phyloP scores from a whole-genome alignment of 371 early-diverging fungal species.

The Globomyces sp. region DNA sequence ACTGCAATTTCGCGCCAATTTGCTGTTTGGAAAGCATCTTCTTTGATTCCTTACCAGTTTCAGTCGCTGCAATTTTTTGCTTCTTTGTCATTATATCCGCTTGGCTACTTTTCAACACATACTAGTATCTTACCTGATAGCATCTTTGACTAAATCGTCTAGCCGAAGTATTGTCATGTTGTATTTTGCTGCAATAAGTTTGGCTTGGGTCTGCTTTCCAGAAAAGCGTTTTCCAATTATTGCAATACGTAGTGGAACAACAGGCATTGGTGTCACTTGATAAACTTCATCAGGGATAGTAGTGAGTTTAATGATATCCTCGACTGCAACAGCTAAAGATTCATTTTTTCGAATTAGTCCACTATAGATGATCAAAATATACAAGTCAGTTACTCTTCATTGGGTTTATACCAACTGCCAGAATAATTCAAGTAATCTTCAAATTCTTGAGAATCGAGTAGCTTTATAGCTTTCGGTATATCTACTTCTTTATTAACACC shows the following conservation, averaged over 20 bases:
- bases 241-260: constrained; percentile 41
- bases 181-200: constrained; percentile 35
- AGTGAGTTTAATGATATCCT: constrained; percentile 44
- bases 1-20: constrained; percentile 42
- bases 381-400: constrained; percentile 23
- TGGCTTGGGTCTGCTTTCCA: constrained; percentile 48
- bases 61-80: constrained; percentile 21
- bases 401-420: constrained; percentile 38
- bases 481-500: constrained; percentile 7
- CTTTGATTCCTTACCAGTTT: constrained; percentile 17
- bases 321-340: constrained; percentile 36
- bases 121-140: constrained; percentile 34
- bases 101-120: constrained; percentile 11
- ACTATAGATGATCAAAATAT: constrained; percentile 7
- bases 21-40: constrained; percentile 24
- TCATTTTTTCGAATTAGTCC: constrained; percentile 30
- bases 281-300: constrained; percentile 35
- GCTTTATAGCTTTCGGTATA: constrained; percentile 19
- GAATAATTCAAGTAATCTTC: constrained; percentile 42
- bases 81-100: neutral
- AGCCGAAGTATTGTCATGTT: constrained; percentile 32
- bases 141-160: constrained; percentile 44
- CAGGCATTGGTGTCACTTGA: constrained; percentile 35
- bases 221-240: constrained; percentile 50
- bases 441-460: constrained; percentile 55